These are phyloP conservation scores for Persicaria maculosa DNA, from an alignment of 148 eudicot genomes.

Conservation along the genomic window DNA sequence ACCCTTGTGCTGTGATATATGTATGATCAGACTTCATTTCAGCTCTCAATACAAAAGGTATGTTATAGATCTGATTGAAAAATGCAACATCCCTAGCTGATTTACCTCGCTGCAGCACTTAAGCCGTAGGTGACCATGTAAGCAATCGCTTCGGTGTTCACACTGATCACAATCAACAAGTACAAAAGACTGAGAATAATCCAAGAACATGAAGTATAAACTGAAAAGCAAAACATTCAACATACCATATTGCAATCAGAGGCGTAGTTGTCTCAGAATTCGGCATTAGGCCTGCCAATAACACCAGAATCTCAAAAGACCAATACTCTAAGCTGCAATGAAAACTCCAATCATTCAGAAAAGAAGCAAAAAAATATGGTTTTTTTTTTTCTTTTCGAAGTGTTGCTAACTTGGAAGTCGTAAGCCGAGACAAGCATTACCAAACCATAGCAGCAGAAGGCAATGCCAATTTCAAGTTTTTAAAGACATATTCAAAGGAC, in stretches of 20 bases:
- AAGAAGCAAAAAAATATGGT: background rate
- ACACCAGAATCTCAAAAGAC: conserved; percentile 82
- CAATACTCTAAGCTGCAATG: conserved; percentile 68
- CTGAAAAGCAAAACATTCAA: background rate
- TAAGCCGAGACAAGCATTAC: background rate
- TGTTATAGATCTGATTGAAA: background rate
- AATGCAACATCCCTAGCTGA: background rate
- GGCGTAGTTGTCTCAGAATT: conserved; percentile 67
- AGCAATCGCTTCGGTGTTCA: conserved; percentile 69
- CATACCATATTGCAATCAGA: conserved; percentile 79
- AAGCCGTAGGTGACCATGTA: conserved; percentile 70
- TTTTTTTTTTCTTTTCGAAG: background rate
- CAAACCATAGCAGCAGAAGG: conserved; percentile 24
- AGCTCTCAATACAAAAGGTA: too few species aligned
- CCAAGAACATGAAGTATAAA: background rate
- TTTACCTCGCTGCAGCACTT: conserved; percentile 78
- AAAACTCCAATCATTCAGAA: background rate
- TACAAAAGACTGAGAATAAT: background rate
- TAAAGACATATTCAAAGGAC: conserved; percentile 14
- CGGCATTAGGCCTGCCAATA: conserved; percentile 80
- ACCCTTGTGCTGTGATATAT: conserved; percentile 62
- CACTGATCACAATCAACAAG: conserved; percentile 29
- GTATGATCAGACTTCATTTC: too few species aligned
- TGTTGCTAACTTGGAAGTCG: too few species aligned
- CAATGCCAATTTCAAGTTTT: conserved; percentile 19